Evolutionary conservation across 352 stramenopile species (phyloP).

Genomic region (Phytophthora lateralis): DNA sequence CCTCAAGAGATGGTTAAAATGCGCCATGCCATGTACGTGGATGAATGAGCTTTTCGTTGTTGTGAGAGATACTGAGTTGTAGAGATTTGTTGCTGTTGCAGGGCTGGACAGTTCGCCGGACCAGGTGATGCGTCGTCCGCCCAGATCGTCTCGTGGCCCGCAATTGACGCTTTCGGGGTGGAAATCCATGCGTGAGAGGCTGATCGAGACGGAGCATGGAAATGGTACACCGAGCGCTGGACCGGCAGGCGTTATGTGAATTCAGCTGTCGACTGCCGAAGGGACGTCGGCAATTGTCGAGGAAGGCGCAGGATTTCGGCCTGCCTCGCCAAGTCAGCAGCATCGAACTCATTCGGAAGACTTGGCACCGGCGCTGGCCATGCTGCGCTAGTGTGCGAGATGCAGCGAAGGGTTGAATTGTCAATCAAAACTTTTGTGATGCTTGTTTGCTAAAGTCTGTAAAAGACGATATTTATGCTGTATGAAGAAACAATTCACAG

Average conservation of each 20-base stretch:
- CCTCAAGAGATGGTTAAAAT: constrained; percentile 18
- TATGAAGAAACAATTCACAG: too few relatives aligned
- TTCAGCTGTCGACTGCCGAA: constrained; percentile 25
- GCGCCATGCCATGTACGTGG: constrained; percentile 17
- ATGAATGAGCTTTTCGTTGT: background rate
- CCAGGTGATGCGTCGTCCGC: background rate
- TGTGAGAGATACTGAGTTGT: constrained; percentile 1
- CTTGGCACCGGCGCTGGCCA: constrained; percentile 13
- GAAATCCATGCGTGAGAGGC: constrained; percentile 39
- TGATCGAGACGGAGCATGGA: constrained; percentile 37
- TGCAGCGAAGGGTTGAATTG: too few relatives aligned
- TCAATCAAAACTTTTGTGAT: background rate
- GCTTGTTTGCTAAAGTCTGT: background rate
- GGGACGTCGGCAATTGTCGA: constrained; percentile 19
- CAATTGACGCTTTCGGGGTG: constrained; percentile 37
- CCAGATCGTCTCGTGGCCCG: constrained; percentile 18
- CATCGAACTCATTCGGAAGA: constrained; percentile 11
- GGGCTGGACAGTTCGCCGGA: constrained; percentile 2
- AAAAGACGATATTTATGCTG: too few relatives aligned
- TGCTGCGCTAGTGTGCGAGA: constrained; percentile 11
- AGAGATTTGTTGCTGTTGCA: background rate
- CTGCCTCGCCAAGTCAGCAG: constrained; percentile 19
- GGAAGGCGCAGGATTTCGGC: constrained; percentile 29
- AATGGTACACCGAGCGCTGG: constrained; percentile 18
- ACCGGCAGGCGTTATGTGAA: constrained; percentile 23